These are phyloP conservation scores for Daldinia childiae DNA, from an alignment of 495 filamentous ascomycete genomes.

Conservation along the genomic window DNA sequence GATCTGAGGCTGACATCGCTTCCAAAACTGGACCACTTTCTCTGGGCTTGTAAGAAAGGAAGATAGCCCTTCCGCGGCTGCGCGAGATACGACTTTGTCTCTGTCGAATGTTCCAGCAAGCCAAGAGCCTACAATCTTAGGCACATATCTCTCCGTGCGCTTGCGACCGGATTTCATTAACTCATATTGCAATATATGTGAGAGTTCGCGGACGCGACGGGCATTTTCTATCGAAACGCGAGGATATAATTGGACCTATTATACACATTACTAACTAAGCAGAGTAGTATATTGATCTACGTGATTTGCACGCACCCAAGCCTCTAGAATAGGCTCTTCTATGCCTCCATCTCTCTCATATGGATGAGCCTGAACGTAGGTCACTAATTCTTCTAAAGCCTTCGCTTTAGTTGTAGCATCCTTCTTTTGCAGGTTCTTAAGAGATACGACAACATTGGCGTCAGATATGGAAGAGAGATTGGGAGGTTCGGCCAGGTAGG, in stretches of 20 bases:
- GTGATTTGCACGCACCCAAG: constrained; percentile 74
- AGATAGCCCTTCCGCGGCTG: constrained; percentile 77
- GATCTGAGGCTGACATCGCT: constrained; percentile 75
- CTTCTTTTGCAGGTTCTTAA: constrained; percentile 93
- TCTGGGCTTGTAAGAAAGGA: constrained; percentile 79
- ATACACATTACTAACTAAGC: constrained; percentile 46
- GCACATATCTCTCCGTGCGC: constrained; percentile 78
- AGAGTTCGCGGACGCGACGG: constrained; percentile 83
- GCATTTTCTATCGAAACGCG: constrained; percentile 87
- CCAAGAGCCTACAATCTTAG: constrained; percentile 84
- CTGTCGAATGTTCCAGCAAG: constrained; percentile 86
- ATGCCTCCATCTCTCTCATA: constrained; percentile 62
- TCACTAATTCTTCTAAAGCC: constrained; percentile 84
- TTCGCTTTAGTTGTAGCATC: constrained; percentile 93
- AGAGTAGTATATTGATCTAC: constrained; percentile 31
- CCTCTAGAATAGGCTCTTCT: constrained; percentile 80
- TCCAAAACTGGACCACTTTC: constrained; percentile 79
- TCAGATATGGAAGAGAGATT: constrained; percentile 81
- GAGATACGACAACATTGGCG: constrained; percentile 81
- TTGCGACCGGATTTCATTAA: constrained; percentile 78
- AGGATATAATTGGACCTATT: constrained; percentile 84
- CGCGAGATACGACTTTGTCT: constrained; percentile 75
- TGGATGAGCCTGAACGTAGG: constrained; percentile 62
- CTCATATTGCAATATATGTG: constrained; percentile 77
- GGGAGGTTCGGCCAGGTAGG: constrained; percentile 86